A percentile compares a stretch with the other conserved stretches of the same genome.
Evolutionary conservation across 106 monocot genomes (phyloP).

Genomic region (Dioscorea dumetorum): DNA sequence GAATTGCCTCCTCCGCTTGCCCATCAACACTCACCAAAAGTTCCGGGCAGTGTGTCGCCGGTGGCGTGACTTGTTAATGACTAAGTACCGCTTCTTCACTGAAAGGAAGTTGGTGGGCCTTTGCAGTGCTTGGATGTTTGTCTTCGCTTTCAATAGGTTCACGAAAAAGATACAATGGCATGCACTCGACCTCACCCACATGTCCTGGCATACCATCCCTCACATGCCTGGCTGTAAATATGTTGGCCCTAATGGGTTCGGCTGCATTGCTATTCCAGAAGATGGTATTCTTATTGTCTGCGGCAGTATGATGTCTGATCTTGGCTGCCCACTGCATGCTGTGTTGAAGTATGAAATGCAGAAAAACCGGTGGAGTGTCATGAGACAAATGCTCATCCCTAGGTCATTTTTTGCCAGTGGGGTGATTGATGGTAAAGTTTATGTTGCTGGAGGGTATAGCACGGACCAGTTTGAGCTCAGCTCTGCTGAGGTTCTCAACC

Average conservation of each 20-base stretch:
- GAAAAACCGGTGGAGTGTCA: constrained; percentile 54
- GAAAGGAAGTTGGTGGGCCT: constrained; percentile 33
- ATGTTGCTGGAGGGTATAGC: constrained; percentile 74
- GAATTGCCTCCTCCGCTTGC: constrained; percentile 68
- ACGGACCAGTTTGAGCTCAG: constrained; percentile 60
- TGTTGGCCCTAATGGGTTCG: constrained; percentile 59
- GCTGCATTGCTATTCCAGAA: constrained; percentile 42
- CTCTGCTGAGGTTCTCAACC: constrained; percentile 60
- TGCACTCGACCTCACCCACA: constrained; percentile 53
- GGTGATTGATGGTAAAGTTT: constrained; percentile 51
- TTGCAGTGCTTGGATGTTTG: constrained; percentile 48
- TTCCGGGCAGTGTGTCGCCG: constrained; percentile 62
- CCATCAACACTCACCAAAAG: constrained; percentile 31
- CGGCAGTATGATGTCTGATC: constrained; percentile 55
- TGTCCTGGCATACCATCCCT: constrained; percentile 72
- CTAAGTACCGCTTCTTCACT: constrained; percentile 57
- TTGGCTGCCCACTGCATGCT: constrained; percentile 52
- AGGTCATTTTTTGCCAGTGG: constrained; percentile 70
- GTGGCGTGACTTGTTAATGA: constrained; percentile 49
- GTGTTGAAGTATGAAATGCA: constrained; percentile 63
- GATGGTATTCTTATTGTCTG: constrained; percentile 50
- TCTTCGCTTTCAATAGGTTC: constrained; percentile 64
- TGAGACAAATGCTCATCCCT: constrained; percentile 49
- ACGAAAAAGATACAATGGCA: constrained; percentile 63
- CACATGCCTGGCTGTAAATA: constrained; percentile 61